Conservation (phyloP, 2,329 filamentous ascomycete genomes). For the Chalaropsis thielavioides region DNA sequence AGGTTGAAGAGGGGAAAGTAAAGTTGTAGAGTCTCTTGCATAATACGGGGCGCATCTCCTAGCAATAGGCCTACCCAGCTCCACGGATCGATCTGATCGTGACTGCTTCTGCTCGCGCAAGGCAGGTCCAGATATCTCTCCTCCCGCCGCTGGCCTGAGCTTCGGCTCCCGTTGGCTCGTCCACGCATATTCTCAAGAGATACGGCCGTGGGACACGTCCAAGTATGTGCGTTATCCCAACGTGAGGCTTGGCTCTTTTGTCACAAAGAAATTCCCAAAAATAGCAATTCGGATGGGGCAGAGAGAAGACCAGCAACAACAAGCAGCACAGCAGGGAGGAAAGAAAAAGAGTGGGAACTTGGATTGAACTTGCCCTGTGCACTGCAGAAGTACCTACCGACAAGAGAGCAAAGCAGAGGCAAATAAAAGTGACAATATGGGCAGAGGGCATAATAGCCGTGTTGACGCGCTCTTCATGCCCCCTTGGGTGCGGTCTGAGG, state of each 20-base stretch:
- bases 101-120: too few relatives aligned
- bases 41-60: not conserved
- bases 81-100: too few relatives aligned
- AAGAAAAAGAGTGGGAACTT: not conserved
- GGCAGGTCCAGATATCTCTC: not conserved
- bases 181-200: not conserved
- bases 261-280: constrained; percentile 2
- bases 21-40: not conserved
- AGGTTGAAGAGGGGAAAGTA: not conserved
- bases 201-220: too few relatives aligned
- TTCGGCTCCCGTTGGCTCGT: not conserved
- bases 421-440: not conserved
- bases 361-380: not conserved
- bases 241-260: not conserved
- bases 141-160: not conserved
- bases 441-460: not conserved
- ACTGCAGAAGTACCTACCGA: constrained; percentile 3
- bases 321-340: not conserved
- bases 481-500: not conserved
- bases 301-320: not conserved
- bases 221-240: too few relatives aligned
- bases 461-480: not conserved
- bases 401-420: not conserved
- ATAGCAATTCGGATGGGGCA: not conserved
- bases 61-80: not conserved